Evolutionary conservation across 169 alveolate genomes (phyloP), one percentile per base, ranked within the genome.

Genomic region (Plasmodium berghei): DNA sequence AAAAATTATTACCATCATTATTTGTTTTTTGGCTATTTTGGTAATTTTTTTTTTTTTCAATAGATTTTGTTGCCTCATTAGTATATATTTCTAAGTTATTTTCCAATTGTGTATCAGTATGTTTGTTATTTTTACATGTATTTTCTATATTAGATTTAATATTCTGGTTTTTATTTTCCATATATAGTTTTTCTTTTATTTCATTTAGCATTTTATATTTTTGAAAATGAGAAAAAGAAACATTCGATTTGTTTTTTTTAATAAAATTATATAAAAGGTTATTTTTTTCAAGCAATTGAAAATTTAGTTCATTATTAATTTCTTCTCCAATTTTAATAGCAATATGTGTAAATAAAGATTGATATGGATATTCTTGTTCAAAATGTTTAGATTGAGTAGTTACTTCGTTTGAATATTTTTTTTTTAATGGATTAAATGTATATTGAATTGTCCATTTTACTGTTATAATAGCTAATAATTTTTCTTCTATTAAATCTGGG

Each of bases 291-390:
- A 83, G 67, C 16, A 80, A 45, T 16, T 77, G 83, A 2, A 70
- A 70, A 28, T 85, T 85, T 54, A 86, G n/a, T 86, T 92, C 73
- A 24, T 91, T 90, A 48, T 91, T 90, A 5, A 93, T 58, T 70
- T 93, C 96, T n/a, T 93, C 95, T 20, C 96, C 96, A 59, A 93
- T 87, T 12, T 91, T 90, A 4, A 93, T 87, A 22, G 96, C 95
- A 24, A 93, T 77, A 67, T 93, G 94, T 1, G 95, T 91, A 12
- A 93, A 89, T 2, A 93, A 88, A 1, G 93, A 92, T 80, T 93
- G 96, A 73, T 93, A 92, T 1, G 95, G 72, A 16, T 72, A 61
- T 49, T 80, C 61, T 20, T 83, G 89, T 77, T 72, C 90, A 71
- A 70, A 55, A 80, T 90, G 5, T 89, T 93, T 67, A 49, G 92